These are phyloP conservation scores for Cadophora sp. DNA, from an alignment of 2,329 filamentous ascomycete genomes.

Conservation along the genomic window DNA sequence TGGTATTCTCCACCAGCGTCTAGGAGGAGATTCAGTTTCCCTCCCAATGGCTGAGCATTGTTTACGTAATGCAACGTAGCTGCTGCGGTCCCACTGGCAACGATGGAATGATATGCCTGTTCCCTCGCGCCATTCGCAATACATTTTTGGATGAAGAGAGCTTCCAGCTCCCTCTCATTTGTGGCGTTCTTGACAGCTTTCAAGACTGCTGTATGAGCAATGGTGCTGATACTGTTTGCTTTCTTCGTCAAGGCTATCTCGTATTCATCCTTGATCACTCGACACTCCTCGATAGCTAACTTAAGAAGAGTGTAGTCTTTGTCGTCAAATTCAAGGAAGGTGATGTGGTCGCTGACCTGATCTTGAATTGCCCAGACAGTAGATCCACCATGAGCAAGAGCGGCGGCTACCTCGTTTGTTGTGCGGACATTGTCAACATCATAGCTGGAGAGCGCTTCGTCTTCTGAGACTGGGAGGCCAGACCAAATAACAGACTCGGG, in stretches of 20 bases:
- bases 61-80: constrained; percentile 88
- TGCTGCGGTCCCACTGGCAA: constrained; percentile 79
- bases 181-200: constrained; percentile 65
- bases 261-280: constrained; percentile 76
- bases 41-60: constrained; percentile 72
- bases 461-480: constrained; percentile 78
- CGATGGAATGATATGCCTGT: constrained; percentile 88
- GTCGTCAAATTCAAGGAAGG: constrained; percentile 72
- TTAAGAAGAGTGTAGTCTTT: constrained; percentile 64
- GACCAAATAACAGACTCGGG: constrained; percentile 94
- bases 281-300: constrained; percentile 70
- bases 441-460: constrained; percentile 78
- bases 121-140: constrained; percentile 77
- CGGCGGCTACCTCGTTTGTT: constrained; percentile 76
- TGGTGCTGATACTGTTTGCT: constrained; percentile 73
- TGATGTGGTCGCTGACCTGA: constrained; percentile 75
- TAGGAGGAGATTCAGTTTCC: constrained; percentile 80
- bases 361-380: constrained; percentile 79
- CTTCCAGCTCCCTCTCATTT: constrained; percentile 86
- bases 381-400: constrained; percentile 53
- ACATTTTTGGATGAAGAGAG: constrained; percentile 77
- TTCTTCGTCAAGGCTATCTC: constrained; percentile 76
- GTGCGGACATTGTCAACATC: constrained; percentile 81
- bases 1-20: constrained; percentile 83
- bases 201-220: constrained; percentile 69